Evolutionary conservation across 1,139 yeast genomes (phyloP).

Genomic region (Kazachstania sp.): DNA sequence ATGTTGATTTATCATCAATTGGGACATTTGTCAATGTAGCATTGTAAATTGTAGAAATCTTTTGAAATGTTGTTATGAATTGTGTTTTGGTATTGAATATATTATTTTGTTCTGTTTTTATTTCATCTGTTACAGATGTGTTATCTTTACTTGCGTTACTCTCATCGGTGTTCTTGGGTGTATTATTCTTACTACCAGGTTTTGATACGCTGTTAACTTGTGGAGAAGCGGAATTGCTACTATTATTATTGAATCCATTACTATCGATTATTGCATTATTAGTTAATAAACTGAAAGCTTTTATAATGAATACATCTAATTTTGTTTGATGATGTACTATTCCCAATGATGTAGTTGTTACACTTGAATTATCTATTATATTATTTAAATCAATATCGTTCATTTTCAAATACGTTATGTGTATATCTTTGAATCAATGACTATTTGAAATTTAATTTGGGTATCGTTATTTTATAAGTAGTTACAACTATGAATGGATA

Average conservation of each 20-base stretch:
- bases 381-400: slow-evolving; percentile 1
- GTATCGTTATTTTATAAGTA: too few species aligned
- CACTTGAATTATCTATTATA: background rate
- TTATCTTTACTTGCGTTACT: background rate
- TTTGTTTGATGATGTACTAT: slow-evolving; percentile 27
- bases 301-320: slow-evolving; percentile 28
- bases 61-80: slow-evolving; percentile 16
- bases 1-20: slow-evolving; percentile 23
- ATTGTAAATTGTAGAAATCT: slow-evolving; percentile 25
- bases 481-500: too few species aligned
- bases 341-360: background rate
- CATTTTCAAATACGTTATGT: background rate
- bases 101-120: background rate
- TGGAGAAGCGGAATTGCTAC: slow-evolving; percentile 20
- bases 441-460: too few species aligned
- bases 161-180: background rate
- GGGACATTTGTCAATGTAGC: slow-evolving; percentile 21
- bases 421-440: too few species aligned
- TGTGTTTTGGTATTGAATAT: slow-evolving; percentile 10
- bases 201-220: background rate
- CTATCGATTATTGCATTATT: slow-evolving; percentile 21
- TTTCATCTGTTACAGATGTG: background rate
- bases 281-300: slow-evolving; percentile 25
- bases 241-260: slow-evolving; percentile 15
- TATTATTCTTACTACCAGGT: background rate